Conservation (phyloP, 768 basidiomycete genomes). For the Neoboletus subvelutipes region DNA sequence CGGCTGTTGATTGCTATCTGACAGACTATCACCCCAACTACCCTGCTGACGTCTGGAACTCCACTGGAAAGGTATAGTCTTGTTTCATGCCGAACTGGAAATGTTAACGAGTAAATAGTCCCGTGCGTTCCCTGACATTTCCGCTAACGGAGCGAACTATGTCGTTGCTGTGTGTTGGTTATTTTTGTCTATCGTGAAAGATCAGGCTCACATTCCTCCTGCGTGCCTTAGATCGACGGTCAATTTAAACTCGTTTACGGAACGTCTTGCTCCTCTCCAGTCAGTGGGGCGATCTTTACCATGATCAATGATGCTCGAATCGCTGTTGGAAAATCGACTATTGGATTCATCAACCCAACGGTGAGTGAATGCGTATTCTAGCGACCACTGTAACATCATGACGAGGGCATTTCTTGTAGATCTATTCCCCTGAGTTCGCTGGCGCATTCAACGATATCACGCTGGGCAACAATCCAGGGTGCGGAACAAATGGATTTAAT, state of each 20-base stretch:
- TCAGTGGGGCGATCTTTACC: conserved; percentile 33
- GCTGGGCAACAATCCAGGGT: conserved; percentile 25
- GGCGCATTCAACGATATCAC: conserved; percentile 23
- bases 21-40: conserved; percentile 30
- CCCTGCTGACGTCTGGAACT: conserved; percentile 25
- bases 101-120: conserved; percentile 37
- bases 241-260: conserved; percentile 32
- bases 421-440: conserved; percentile 18
- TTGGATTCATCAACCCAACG: conserved; percentile 45
- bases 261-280: conserved; percentile 36
- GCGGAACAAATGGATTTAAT: conserved; percentile 30
- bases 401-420: conserved; percentile 6
- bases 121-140: conserved; percentile 38
- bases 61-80: conserved; percentile 20
- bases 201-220: background rate
- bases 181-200: background rate
- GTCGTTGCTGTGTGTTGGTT: conserved; percentile 17
- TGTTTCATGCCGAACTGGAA: conserved; percentile 19
- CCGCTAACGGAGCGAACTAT: conserved; percentile 37
- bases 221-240: conserved; percentile 33
- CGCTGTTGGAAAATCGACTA: conserved; percentile 29
- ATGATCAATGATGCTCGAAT: conserved; percentile 40
- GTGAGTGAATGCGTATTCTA: conserved; percentile 36
- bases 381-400: background rate
- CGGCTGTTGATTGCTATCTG: conserved; percentile 33